Percentiles rank a stretch among this genome's conserved stretches.
These are phyloP conservation scores for Exophiala dermatitidis DNA, from an alignment of 2,329 filamentous ascomycete genomes.

Conservation along the genomic window DNA sequence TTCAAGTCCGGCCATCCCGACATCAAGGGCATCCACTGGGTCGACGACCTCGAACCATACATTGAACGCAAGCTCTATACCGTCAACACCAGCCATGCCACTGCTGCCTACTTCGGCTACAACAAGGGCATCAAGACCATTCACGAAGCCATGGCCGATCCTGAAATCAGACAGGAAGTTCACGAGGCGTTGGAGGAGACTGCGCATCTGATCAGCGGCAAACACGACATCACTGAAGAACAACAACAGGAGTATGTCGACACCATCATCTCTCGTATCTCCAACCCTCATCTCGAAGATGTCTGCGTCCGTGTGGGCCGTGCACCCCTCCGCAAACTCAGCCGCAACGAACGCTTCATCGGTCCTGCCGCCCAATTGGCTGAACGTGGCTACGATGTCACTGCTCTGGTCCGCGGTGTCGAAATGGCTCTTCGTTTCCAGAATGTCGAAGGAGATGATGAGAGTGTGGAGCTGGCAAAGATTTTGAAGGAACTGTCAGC, in stretches of 20 bases:
- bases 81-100: conserved; percentile 96
- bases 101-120: conserved; percentile 91
- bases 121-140: conserved; percentile 78
- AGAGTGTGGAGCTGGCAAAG: conserved; percentile 76
- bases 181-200: conserved; percentile 77
- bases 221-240: conserved; percentile 68
- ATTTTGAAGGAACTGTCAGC: conserved; percentile 70
- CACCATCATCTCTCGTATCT: conserved; percentile 86
- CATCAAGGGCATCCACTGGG: conserved; percentile 88
- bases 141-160: conserved; percentile 77
- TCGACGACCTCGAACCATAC: conserved; percentile 83
- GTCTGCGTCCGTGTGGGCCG: conserved; percentile 91
- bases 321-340: conserved; percentile 86
- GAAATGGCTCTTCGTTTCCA: conserved; percentile 96
- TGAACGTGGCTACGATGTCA: conserved; percentile 66
- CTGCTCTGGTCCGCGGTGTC: conserved; percentile 69
- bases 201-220: conserved; percentile 72
- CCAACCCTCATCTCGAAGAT: conserved; percentile 73
- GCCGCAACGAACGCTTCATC: conserved; percentile 92
- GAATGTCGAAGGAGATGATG: conserved; percentile 83
- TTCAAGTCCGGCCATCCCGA: conserved; percentile 66
- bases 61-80: conserved; percentile 99
- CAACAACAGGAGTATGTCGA: conserved; percentile 83
- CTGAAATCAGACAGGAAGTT: conserved; percentile 71
- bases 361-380: conserved; percentile 84